A percentile compares a stretch with the other conserved stretches of the same genome.
Conservation (phyloP, 805 yeast genomes). For the Alloascoidea hylecoeti region DNA sequence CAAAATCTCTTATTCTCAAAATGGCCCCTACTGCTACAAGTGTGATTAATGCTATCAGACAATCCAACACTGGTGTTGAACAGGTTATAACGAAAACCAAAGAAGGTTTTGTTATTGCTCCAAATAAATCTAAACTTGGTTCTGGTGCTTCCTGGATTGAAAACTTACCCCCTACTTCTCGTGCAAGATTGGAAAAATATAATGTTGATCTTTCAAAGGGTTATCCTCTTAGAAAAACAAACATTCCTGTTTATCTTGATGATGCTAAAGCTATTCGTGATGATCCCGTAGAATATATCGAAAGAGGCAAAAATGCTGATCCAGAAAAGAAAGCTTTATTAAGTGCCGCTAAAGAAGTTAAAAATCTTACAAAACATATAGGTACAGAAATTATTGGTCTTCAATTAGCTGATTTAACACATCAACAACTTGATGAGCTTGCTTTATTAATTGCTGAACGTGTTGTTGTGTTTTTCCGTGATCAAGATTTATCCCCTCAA, state of each 20-base stretch:
- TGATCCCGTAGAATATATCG: constrained; percentile 19
- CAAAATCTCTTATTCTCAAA: too few relatives aligned
- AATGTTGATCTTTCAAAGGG: constrained; percentile 22
- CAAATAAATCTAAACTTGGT: too few relatives aligned
- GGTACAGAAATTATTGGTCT: constrained; percentile 37
- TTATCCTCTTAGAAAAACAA: constrained; percentile 20
- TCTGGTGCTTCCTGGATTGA: too few relatives aligned
- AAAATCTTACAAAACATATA: constrained; percentile 26
- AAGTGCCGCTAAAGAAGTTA: constrained; percentile 26
- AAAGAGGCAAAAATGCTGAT: constrained; percentile 21
- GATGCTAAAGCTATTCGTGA: constrained; percentile 22
- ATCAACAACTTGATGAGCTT: constrained; percentile 30
- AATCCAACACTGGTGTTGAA: too few relatives aligned
- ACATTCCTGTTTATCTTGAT: constrained; percentile 22
- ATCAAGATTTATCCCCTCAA: constrained; percentile 29
- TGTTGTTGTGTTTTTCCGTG: constrained; percentile 35
- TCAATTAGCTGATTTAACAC: constrained; percentile 25
- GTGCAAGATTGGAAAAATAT: too few relatives aligned
- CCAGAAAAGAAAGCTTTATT: constrained; percentile 23
- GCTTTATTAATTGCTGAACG: constrained; percentile 33
- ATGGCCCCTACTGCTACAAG: background rate
- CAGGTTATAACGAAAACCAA: too few relatives aligned
- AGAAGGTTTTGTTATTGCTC: too few relatives aligned
- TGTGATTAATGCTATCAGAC: background rate
- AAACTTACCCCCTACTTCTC: too few relatives aligned